Percentiles rank a stretch among this genome's conserved stretches.
These are phyloP conservation scores for Wallemia hederae DNA, from an alignment of 1,284 basidiomycete genomes.

Conservation along the genomic window DNA sequence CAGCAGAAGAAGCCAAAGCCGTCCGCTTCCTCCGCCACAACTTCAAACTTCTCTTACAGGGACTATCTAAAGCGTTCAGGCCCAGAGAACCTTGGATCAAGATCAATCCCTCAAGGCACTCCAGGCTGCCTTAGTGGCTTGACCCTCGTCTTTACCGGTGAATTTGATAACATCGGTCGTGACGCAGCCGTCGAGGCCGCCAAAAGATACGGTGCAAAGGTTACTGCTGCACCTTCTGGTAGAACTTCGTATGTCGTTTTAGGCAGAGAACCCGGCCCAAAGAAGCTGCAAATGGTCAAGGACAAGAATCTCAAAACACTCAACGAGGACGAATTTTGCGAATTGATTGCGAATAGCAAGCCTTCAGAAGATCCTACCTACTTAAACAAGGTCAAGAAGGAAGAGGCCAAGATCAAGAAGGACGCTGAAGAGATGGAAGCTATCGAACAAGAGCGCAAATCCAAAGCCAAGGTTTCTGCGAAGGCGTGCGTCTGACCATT, in stretches of 20 bases:
- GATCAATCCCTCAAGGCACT: slow-evolving; percentile 44
- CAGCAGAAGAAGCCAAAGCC: too few species aligned
- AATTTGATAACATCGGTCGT: slow-evolving; percentile 54
- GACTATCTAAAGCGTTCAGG: not conserved
- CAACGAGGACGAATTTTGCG: slow-evolving; percentile 61
- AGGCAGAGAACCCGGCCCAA: slow-evolving; percentile 59
- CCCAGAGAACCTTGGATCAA: slow-evolving; percentile 31
- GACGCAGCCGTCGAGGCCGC: slow-evolving; percentile 67
- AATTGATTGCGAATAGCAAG: slow-evolving; percentile 39
- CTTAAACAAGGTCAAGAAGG: slow-evolving; percentile 51
- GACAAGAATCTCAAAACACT: slow-evolving; percentile 46
- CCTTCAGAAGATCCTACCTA: slow-evolving; percentile 40
- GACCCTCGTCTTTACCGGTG: slow-evolving; percentile 84
- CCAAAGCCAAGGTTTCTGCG: not conserved
- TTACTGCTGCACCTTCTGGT: slow-evolving; percentile 59
- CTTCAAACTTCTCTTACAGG: not conserved
- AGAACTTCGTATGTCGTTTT: slow-evolving; percentile 74
- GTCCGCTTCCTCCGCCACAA: too few species aligned
- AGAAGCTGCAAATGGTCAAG: slow-evolving; percentile 58
- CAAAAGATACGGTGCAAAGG: slow-evolving; percentile 78
- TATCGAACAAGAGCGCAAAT: slow-evolving; percentile 26
- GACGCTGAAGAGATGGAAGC: slow-evolving; percentile 47
- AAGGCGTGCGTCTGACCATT: not conserved
- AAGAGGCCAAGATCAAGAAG: slow-evolving; percentile 23
- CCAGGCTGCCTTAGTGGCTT: slow-evolving; percentile 62